phyloP scores from a whole-genome alignment of 2,329 filamentous ascomycete species.

The Neocatenulostroma microsporum region DNA sequence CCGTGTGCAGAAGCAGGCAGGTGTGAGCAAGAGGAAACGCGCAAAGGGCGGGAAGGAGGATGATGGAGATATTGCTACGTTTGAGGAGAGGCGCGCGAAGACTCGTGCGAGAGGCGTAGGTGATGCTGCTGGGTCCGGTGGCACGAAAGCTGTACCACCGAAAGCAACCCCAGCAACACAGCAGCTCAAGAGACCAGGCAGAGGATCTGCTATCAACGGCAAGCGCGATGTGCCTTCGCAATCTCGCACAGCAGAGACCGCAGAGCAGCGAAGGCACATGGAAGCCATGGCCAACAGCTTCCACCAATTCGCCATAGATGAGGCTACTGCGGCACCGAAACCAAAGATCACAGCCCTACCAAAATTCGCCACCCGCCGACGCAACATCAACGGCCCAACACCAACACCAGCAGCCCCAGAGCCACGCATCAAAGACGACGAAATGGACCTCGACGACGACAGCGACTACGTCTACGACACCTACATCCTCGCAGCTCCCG shows the following conservation, averaged over 20 bases:
- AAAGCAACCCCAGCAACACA: too few species aligned
- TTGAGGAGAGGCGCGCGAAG: slow-evolving; percentile 21
- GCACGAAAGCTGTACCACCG: too few species aligned
- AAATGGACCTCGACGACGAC: slow-evolving; percentile 36
- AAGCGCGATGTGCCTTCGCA: too few species aligned
- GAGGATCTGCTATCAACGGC: slow-evolving; percentile 13
- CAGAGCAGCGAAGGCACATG: slow-evolving; percentile 6
- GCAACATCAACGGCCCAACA: slow-evolving; percentile 21
- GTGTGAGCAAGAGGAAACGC: too few species aligned
- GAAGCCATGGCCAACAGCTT: slow-evolving; percentile 20
- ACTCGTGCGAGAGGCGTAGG: too few species aligned
- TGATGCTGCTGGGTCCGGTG: too few species aligned
- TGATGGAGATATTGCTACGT: slow-evolving; percentile 20
- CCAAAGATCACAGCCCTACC: slow-evolving; percentile 19
- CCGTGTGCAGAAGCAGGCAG: too few species aligned
- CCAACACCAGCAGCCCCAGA: slow-evolving; percentile 11
- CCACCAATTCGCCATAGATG: slow-evolving; percentile 23
- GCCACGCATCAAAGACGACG: slow-evolving; percentile 9
- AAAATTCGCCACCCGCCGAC: slow-evolving; percentile 21
- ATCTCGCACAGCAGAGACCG: too few species aligned
- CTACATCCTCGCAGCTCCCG: slow-evolving; percentile 50
- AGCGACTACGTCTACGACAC: slow-evolving; percentile 56
- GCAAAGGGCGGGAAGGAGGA: slow-evolving; percentile 6
- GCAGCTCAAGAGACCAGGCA: slow-evolving; percentile 19
- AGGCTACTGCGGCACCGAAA: slow-evolving; percentile 15